Conservation (phyloP, 179 eudicot species). For the Beta corolliflora region DNA sequence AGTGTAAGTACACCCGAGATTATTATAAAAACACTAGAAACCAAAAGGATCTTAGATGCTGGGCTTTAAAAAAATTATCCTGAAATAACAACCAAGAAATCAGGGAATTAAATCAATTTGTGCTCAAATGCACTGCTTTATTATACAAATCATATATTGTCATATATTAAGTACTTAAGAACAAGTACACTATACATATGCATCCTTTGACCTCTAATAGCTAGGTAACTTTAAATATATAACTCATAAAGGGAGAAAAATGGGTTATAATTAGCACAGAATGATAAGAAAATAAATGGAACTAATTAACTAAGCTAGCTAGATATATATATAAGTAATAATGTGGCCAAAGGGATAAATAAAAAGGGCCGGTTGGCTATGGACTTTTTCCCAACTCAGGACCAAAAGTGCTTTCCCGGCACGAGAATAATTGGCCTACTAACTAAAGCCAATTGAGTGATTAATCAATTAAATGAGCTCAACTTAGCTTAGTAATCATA, state of each 20-base stretch:
- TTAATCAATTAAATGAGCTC: neutral
- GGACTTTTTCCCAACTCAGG: constrained; percentile 36
- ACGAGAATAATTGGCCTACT: constrained; percentile 15
- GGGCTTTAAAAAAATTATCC: no score
- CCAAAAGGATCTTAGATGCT: no score
- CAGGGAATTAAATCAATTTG: neutral
- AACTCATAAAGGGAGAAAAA: neutral
- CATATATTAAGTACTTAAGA: constrained; percentile 5
- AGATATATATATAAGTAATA: neutral
- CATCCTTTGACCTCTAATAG: constrained; percentile 13
- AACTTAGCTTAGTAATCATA: neutral
- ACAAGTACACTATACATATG: constrained; percentile 23
- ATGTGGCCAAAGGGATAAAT: constrained; percentile 8
- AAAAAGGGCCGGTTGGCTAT: constrained; percentile 35
- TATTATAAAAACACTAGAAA: no score
- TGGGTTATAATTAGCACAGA: constrained; percentile 25
- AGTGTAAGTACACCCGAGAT: no score
- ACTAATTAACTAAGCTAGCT: constrained; percentile 14
- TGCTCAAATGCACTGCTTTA: constrained; percentile 8
- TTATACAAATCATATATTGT: neutral
- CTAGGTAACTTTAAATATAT: neutral
- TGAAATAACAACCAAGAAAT: neutral
- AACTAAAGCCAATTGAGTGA: constrained; percentile 9
- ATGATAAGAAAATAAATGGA: constrained; percentile 9
- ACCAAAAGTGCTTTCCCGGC: constrained; percentile 21